A percentile compares a stretch with the other conserved stretches of the same genome.
These are phyloP conservation scores for Blastomyces gilchristii DNA, from an alignment of 2,329 filamentous ascomycete genomes.

Conservation along the genomic window DNA sequence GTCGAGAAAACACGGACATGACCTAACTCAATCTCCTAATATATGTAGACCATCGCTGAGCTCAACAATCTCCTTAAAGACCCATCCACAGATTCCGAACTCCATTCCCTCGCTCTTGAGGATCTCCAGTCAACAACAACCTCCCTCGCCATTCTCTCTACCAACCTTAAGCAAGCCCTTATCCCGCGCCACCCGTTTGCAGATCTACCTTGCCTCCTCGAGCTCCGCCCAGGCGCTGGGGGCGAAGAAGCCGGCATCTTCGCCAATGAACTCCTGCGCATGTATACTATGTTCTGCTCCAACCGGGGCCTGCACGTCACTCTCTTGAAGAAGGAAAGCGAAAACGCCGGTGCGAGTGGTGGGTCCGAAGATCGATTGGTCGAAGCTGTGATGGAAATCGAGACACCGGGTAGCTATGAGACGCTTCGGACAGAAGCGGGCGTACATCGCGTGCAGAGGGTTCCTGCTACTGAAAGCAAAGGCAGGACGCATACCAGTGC, in stretches of 20 bases:
- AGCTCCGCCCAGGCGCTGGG: slow-evolving; percentile 84
- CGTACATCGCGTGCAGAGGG: slow-evolving; percentile 87
- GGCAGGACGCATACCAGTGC: slow-evolving; percentile 90
- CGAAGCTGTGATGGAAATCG: slow-evolving; percentile 80
- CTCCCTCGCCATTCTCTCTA: slow-evolving; percentile 53
- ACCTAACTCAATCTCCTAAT: neutral
- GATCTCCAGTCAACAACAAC: slow-evolving; percentile 61
- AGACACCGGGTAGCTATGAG: slow-evolving; percentile 67
- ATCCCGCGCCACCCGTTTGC: slow-evolving; percentile 86
- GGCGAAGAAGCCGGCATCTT: slow-evolving; percentile 88
- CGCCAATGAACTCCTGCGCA: slow-evolving; percentile 72
- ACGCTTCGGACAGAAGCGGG: slow-evolving; percentile 77
- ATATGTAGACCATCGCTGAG: slow-evolving; percentile 48
- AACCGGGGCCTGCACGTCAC: slow-evolving; percentile 55
- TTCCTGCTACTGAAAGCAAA: slow-evolving; percentile 82
- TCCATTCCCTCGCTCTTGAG: slow-evolving; percentile 49
- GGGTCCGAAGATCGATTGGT: slow-evolving; percentile 59
- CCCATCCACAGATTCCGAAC: slow-evolving; percentile 47
- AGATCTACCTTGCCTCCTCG: slow-evolving; percentile 77
- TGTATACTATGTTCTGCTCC: slow-evolving; percentile 76
- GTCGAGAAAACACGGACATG: neutral
- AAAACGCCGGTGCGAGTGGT: slow-evolving; percentile 49
- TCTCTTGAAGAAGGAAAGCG: slow-evolving; percentile 71
- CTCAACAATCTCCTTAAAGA: slow-evolving; percentile 69
- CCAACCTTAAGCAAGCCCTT: slow-evolving; percentile 62